Evolutionary conservation across 2,329 filamentous ascomycete genomes (phyloP).

Genomic region (Herpotrichia juniperi): DNA sequence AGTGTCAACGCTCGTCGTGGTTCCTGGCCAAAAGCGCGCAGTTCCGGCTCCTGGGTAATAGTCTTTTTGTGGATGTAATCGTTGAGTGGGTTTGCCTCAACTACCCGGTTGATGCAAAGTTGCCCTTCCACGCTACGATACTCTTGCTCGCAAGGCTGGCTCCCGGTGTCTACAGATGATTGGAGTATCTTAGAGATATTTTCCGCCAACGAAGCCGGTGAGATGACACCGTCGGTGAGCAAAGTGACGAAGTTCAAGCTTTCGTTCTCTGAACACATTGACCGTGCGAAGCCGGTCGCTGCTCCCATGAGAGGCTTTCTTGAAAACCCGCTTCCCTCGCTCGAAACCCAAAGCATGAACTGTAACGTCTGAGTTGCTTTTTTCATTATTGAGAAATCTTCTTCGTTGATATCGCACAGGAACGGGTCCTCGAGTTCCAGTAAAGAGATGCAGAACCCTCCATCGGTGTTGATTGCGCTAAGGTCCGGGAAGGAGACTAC

Average conservation of each 20-base stretch:
- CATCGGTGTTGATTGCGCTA: too few species aligned
- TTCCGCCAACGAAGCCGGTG: too few species aligned
- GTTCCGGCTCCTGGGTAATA: not conserved
- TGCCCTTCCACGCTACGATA: not conserved
- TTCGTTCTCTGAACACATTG: not conserved
- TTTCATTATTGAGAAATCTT: not conserved
- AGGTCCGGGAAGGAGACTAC: not conserved
- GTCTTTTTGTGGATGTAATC: not conserved
- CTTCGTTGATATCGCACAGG: not conserved
- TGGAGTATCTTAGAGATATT: not conserved
- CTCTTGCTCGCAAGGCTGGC: not conserved
- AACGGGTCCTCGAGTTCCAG: not conserved
- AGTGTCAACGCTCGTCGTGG: constrained; percentile 3
- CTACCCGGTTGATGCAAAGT: not conserved
- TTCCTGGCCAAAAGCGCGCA: not conserved
- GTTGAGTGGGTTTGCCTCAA: not conserved
- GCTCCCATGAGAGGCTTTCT: not conserved
- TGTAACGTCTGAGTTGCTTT: too few species aligned
- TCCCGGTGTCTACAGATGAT: not conserved
- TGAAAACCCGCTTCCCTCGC: not conserved
- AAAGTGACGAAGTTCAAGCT: not conserved
- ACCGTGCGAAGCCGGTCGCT: not conserved
- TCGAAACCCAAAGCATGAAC: not conserved
- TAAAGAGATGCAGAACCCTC: not conserved
- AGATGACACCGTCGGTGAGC: too few species aligned